Evolutionary conservation across 2,329 filamentous ascomycete species (phyloP), one percentile per base, ranked within the genome.

Genomic region (Emergomyces africanus): DNA sequence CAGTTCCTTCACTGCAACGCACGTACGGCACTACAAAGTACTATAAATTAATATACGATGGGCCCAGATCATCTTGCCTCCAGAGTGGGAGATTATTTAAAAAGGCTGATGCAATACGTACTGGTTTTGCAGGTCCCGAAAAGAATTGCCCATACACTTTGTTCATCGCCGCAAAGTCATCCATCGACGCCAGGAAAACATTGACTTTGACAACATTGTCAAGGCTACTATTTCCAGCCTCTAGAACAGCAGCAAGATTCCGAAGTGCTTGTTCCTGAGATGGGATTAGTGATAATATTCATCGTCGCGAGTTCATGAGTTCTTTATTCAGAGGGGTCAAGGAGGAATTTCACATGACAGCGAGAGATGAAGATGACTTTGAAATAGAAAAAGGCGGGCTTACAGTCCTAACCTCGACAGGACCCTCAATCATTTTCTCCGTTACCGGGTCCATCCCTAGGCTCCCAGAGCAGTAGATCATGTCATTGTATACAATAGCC

Each of bases 1-100:
- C 64, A 96, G 81, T 67, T 88, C 84, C 80, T 94, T 91, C 64
- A 95, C 91, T 5, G 90, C 90, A 58, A 96, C 89, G 71, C 90
- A 96, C 76, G 86, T 90, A 66, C 89, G 82, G 89, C 87, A 23
- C 57, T 55, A 39, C 15, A 25, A 25, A 57, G n/a, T 25, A 57
- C 18, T 25, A 15, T 46, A 37, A 37, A 41, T 54, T 25, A 54
- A 33, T n/a, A 23, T 15, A 23, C 20, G 15, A 9, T 18, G 28
- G 28, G n/a, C 23, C 25, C 30, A 14, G 4, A 41, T 10, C n/a
- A 3, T 25, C 12, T 41, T 14, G 2, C 5, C 15, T 28, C 18
- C 18, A n/a, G 41, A 8, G 10, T 37, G 0, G 12, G 20, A 54
- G 33, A 39, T 8, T 5, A 33, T 10, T 5, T 2, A 15, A 23